Percentiles rank a stretch among this genome's conserved stretches.
Evolutionary conservation across 2,329 filamentous ascomycete genomes (phyloP).

Genomic region (Colletotrichum nymphaeae): DNA sequence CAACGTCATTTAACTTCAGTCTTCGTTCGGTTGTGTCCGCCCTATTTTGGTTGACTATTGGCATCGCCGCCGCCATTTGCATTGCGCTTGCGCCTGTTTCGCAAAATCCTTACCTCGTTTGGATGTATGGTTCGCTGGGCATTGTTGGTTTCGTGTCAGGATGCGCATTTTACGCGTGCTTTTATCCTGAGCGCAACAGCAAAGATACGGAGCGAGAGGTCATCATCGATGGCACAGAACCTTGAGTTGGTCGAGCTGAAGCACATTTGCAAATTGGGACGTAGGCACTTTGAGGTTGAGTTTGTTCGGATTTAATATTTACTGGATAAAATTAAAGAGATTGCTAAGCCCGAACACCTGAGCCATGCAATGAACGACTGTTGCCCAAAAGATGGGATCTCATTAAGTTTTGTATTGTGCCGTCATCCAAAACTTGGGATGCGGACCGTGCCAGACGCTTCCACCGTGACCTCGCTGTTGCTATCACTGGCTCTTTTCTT

Average conservation of each 20-base stretch:
- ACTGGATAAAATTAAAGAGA: neutral
- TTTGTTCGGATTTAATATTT: neutral
- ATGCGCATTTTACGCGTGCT: conserved; percentile 59
- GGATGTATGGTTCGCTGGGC: conserved; percentile 73
- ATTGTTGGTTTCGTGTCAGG: conserved; percentile 59
- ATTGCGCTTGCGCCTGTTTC: conserved; percentile 71
- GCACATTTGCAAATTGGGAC: too few relatives aligned
- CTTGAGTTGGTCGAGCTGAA: neutral
- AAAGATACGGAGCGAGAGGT: neutral
- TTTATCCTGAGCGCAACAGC: neutral
- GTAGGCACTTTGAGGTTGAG: neutral
- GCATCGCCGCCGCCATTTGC: conserved; percentile 53
- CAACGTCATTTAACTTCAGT: neutral
- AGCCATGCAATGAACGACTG: conserved; percentile 6
- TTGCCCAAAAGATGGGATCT: neutral
- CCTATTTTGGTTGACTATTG: conserved; percentile 63
- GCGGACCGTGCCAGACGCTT: neutral
- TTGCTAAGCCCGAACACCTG: neutral
- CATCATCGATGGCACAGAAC: neutral
- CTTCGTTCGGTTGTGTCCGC: conserved; percentile 31
- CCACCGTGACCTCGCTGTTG: neutral
- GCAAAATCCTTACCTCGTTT: conserved; percentile 72
- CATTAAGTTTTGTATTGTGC: too few relatives aligned
- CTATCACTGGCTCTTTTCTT: conserved; percentile 1
- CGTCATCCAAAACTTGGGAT: neutral